Conservation (phyloP, 305 asterid genomes). For the Fraxinus floribunda region DNA sequence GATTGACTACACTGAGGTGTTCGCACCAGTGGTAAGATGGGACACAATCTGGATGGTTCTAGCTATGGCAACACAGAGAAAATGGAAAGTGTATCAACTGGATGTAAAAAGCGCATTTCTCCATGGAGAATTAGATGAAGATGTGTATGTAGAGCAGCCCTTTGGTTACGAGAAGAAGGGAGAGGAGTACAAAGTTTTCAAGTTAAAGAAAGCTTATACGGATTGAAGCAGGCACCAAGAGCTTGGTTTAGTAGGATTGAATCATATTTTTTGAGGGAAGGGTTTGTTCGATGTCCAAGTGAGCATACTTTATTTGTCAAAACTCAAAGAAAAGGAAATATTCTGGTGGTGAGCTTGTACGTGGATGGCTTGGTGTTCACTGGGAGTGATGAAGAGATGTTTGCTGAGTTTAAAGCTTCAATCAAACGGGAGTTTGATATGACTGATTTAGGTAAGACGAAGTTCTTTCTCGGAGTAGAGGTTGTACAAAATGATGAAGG, state of each 20-base stretch:
- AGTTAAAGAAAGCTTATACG: not conserved
- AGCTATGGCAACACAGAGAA: not conserved
- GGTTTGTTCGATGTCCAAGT: not conserved
- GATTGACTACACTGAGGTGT: not conserved
- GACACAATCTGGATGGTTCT: not conserved
- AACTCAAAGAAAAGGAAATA: not conserved
- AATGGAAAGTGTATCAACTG: not conserved
- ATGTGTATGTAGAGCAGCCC: not conserved
- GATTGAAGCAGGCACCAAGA: not conserved
- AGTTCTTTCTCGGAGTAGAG: not conserved
- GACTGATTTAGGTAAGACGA: not conserved
- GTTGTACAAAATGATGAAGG: not conserved
- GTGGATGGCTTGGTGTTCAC: not conserved
- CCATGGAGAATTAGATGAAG: not conserved
- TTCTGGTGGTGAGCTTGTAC: not conserved
- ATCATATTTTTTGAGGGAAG: not conserved
- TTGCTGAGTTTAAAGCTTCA: not conserved
- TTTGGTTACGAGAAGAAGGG: not conserved
- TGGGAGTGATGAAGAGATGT: not conserved
- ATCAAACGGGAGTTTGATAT: not conserved
- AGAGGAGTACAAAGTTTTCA: not conserved
- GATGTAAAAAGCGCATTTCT: not conserved
- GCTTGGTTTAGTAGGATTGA: not conserved
- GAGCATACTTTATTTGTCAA: not conserved
- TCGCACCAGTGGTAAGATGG: not conserved